Evolutionary conservation across 768 basidiomycete species (phyloP), one percentile per base, ranked within the genome.

Genomic region (Phlebiopsis flavidoalba): DNA sequence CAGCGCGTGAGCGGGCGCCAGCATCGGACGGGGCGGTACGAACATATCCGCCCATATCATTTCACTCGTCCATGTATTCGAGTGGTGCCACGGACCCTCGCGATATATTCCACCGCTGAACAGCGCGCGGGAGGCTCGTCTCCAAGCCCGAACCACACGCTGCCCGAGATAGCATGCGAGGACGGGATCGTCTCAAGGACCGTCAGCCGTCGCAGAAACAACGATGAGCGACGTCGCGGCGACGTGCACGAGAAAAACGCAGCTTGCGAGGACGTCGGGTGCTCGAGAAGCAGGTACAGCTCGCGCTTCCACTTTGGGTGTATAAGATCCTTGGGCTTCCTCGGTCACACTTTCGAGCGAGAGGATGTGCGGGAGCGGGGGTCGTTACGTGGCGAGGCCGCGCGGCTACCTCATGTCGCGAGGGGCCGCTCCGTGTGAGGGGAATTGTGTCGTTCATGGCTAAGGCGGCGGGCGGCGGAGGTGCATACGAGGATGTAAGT

Each of bases 61-160:
- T 36, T 90, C 74, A 14, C 78, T 76, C 35, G 74, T 74, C 89
- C 83, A 87, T 0, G 83, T 80, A 60, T 72, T 80, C 67, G 84
- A 93, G 87, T 83, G 91, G n/a, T n/a, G 91, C 91, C 1, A 90
- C 59, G 68, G n/a, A 83, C 83, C 37, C 91, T 77, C 12, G 83
- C 83, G 26, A 87, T 70, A 69, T 91, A 95, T 73, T 97, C 94
- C 60, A 93, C 78, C 0, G 94, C 95, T 31, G 26, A 31, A 72
- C 95, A 96, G 2, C 95, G 71, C 52, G 87, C 84, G 24, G 95
- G 93, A 10, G 95, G 73, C 55, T 81, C 86, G 17, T 93, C 93
- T 75, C 95, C 94, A 21, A 93, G 70, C 0, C 94, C 94, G 63
- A 96, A 96, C 85, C 94, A 93, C 7, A 88, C 76, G 40, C 85